Conservation (phyloP, 257 asterid species). For the Oldenlandia corymbosa region DNA sequence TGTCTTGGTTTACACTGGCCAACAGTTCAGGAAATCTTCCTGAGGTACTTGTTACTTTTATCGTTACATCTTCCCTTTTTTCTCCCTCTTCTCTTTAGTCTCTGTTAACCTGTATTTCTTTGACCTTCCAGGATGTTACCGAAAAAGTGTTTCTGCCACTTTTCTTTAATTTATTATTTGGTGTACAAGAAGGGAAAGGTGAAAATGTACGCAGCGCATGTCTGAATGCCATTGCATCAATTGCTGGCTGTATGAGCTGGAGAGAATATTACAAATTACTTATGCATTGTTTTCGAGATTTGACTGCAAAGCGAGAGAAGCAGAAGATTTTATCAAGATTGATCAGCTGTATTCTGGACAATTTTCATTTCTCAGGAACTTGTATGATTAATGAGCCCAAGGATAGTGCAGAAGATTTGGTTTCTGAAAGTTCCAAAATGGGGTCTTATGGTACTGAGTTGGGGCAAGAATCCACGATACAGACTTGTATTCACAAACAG, state of each 20-base stretch:
- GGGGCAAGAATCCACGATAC: conserved; percentile 33
- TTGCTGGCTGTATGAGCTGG: conserved; percentile 83
- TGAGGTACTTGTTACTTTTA: conserved; percentile 40
- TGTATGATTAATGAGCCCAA: conserved; percentile 28
- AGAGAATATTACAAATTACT: conserved; percentile 54
- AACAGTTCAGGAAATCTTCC: conserved; percentile 50
- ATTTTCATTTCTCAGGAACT: conserved; percentile 58
- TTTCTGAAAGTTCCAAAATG: conserved; percentile 26
- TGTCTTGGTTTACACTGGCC: conserved; percentile 52
- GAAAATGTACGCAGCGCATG: conserved; percentile 81
- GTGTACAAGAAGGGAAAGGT: conserved; percentile 70
- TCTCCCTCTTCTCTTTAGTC: conserved; percentile 3
- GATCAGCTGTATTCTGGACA: conserved; percentile 65
- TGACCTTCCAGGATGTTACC: conserved; percentile 52
- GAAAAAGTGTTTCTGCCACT: conserved; percentile 70
- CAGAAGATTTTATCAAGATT: conserved; percentile 64
- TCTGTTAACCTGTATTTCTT: conserved; percentile 10
- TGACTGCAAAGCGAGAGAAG: conserved; percentile 62
- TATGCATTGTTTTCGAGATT: conserved; percentile 64
- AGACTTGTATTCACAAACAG: conserved; percentile 44
- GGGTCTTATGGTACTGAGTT: conserved; percentile 24
- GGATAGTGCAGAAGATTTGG: conserved; percentile 36
- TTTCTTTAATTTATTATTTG: conserved; percentile 68
- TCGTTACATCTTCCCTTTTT: background rate
- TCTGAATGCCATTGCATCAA: conserved; percentile 66